phyloP scores from a whole-genome alignment of 1,284 basidiomycete species.

The Cerioporus squamosus region DNA sequence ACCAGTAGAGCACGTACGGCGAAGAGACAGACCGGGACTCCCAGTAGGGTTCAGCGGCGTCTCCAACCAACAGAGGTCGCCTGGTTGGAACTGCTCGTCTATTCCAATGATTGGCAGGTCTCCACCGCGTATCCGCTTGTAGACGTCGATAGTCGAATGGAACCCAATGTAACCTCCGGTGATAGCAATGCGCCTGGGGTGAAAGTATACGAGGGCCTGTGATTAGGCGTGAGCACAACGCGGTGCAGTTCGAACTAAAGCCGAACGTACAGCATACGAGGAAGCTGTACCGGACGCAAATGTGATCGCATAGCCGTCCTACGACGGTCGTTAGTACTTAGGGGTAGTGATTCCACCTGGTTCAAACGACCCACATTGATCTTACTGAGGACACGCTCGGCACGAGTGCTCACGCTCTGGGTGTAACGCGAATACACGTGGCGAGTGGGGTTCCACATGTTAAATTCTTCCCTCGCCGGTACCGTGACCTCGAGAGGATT shows the following conservation, averaged over 20 bases:
- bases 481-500: conserved; percentile 34
- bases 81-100: conserved; percentile 73
- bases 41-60: conserved; percentile 91
- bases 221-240: not conserved
- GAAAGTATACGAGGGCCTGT: conserved; percentile 69
- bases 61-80: conserved; percentile 89
- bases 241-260: not conserved
- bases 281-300: conserved; percentile 79
- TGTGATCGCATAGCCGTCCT: conserved; percentile 74
- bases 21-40: conserved; percentile 63
- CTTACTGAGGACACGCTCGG: conserved; percentile 69
- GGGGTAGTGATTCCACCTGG: no score
- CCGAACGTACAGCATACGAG: conserved; percentile 55
- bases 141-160: conserved; percentile 72
- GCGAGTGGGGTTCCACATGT: conserved; percentile 51
- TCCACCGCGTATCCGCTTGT: conserved; percentile 53
- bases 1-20: no score
- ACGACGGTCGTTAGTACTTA: not conserved
- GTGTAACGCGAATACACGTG: conserved; percentile 79
- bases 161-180: conserved; percentile 82
- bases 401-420: conserved; percentile 61
- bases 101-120: conserved; percentile 69
- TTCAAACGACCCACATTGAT: conserved; percentile 53
- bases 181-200: conserved; percentile 85
- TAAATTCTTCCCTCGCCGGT: conserved; percentile 36